These are phyloP conservation scores for Cornus controversa DNA, from an alignment of 148 eudicot genomes.

Conservation along the genomic window DNA sequence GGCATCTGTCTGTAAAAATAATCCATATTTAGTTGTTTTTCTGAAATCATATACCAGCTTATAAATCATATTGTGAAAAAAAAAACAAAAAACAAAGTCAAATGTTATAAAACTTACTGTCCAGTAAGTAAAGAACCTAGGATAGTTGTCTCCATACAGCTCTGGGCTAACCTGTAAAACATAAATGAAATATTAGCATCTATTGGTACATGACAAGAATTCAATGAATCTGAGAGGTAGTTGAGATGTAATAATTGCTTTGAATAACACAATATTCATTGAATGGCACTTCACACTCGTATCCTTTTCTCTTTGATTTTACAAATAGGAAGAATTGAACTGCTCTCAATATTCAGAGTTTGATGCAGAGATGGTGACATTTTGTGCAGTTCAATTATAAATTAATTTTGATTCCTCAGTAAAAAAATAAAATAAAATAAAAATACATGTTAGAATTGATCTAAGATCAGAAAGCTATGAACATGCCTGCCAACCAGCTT, in stretches of 20 bases:
- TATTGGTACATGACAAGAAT: conserved; percentile 15
- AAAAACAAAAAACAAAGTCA: neutral
- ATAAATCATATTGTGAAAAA: neutral
- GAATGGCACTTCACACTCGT: too few relatives aligned
- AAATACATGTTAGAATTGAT: too few relatives aligned
- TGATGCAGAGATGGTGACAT: neutral
- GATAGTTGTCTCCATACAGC: conserved; percentile 89
- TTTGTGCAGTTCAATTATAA: neutral
- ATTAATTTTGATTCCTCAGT: too few relatives aligned
- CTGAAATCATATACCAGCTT: neutral
- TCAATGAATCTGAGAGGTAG: conserved; percentile 17
- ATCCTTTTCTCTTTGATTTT: neutral
- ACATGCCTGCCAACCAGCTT: conserved; percentile 99
- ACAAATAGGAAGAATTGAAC: neutral
- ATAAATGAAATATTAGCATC: conserved; percentile 12
- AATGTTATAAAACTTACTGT: conserved; percentile 46
- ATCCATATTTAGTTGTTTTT: neutral
- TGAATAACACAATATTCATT: neutral
- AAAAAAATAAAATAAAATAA: too few relatives aligned
- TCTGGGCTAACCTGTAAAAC: conserved; percentile 82
- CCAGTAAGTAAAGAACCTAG: conserved; percentile 98
- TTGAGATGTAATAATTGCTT: conserved; percentile 10
- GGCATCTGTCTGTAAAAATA: conserved; percentile 25
- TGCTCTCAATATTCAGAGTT: neutral
- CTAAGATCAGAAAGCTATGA: neutral